Evolutionary conservation across 805 yeast genomes (phyloP), one percentile per base, ranked within the genome.

Genomic region (Hanseniaspora meyeri): DNA sequence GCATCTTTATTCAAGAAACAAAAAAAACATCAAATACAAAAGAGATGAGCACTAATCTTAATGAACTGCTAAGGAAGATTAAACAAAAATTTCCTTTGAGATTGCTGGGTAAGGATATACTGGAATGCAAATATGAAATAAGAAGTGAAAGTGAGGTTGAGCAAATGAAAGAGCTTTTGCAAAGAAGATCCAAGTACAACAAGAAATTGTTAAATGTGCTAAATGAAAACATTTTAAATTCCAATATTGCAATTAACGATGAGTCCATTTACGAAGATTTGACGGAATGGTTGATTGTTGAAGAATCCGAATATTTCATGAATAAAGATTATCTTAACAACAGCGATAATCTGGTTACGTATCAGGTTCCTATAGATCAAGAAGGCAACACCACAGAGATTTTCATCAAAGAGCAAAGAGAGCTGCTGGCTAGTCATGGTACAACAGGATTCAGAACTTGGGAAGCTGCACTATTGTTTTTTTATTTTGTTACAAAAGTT

Each of bases 391-490:
- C 24, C 11, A n/a, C 34, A 0, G 46, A 52, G 16, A 46, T 52
- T 9, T 20, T 38, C 3, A 52, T 52, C 1, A 52, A 45, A 29
- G 57, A 52, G 19, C 47, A 52, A 46, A 52, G 57, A 29, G 46
- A 52, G 32, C 37, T 52, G 29, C 24, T 52, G n/a, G 57, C 57
- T 11, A 46, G 51, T 24, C 47, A 52, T 19, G 57, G 57, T 5
- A 83, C 95, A 0, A 91, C 97, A 0, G 97, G 97, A 0, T 69
- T 81, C 55, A 72, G 97, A 43, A 91, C 97, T 0, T 90, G 97
- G 97, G 96, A 88, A 64, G 97, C 96, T 2, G 85, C 95, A 0
- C 61, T 86, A 7, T 87, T 73, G 54, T 68, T 91, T 8, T 71
- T 84, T 1, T 74, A 80, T 40, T 83, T 70, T 61, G 61, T 59